Conservation (phyloP, 2,329 filamentous ascomycete species). For the Cordyceps fumosorosea region DNA sequence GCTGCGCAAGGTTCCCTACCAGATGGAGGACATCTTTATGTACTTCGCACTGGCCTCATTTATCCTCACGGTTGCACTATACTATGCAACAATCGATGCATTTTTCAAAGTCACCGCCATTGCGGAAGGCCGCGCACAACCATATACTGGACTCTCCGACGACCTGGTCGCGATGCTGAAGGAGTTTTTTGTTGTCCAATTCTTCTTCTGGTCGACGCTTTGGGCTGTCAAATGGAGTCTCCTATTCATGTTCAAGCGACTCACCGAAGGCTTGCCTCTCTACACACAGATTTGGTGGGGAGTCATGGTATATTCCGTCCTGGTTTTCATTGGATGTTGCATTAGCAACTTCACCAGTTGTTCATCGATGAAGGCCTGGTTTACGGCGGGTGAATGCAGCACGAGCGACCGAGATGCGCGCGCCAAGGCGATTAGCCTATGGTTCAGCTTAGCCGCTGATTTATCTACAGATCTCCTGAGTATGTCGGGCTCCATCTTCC, state of each 20-base stretch:
- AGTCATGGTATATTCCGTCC: slow-evolving; percentile 16
- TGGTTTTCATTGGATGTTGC: slow-evolving; percentile 17
- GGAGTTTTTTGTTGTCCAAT: slow-evolving; percentile 18
- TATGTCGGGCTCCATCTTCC: neutral
- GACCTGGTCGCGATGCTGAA: slow-evolving; percentile 16
- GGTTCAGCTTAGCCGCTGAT: slow-evolving; percentile 18
- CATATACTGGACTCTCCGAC: slow-evolving; percentile 8
- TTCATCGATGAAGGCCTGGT: slow-evolving; percentile 18
- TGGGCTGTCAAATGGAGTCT: slow-evolving; percentile 20
- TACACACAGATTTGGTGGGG: slow-evolving; percentile 17
- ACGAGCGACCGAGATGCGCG: slow-evolving; percentile 13
- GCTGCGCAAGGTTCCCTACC: slow-evolving; percentile 11
- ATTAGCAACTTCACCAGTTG: slow-evolving; percentile 20
- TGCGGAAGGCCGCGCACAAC: slow-evolving; percentile 1
- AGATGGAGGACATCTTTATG: slow-evolving; percentile 18
- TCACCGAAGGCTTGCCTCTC: slow-evolving; percentile 15
- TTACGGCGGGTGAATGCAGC: slow-evolving; percentile 16
- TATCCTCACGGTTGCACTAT: slow-evolving; percentile 16
- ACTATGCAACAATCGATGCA: slow-evolving; percentile 15
- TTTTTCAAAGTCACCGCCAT: slow-evolving; percentile 16
- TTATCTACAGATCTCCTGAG: slow-evolving; percentile 18
- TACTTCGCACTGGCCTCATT: slow-evolving; percentile 15
- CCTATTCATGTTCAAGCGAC: slow-evolving; percentile 17
- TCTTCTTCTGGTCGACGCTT: slow-evolving; percentile 19
- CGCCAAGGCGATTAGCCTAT: slow-evolving; percentile 18